Evolutionary conservation across 106 monocot genomes (phyloP), one percentile per base, ranked within the genome.

Genomic region (Dioscorea zingiberensis): DNA sequence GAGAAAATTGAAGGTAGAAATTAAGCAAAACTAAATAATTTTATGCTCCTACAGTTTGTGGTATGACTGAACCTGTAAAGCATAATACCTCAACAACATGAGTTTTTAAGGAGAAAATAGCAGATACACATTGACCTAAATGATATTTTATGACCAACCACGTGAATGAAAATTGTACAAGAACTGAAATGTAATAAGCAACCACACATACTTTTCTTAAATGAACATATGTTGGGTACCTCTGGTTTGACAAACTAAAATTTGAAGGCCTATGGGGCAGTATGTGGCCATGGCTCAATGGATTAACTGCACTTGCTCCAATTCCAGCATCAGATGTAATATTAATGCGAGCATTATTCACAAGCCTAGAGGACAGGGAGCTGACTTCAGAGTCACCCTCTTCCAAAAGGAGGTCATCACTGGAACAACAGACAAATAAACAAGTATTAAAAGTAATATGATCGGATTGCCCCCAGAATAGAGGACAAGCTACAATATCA

Each of bases 381-480:
- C 54, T 69, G 7, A 71, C 64, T 47, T 85, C 85, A 22, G 77
- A 67, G 71, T 75, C 76, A 55, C 83, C 88, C 58, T 97, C 91
- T 83, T 97, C 84, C 78, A 97, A 54, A 74, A 94, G 94, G 48
- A 72, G 85, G 56, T 91, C 94, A 78, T 95, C 94, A 76, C 94
- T 95, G 73, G 58, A 66, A 47, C 16, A 69, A 63, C 58, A 68
- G 16, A 64, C 32, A 38, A 28, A 11, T 21, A 48, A 66, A 53
- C 21, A 14, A 29, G 25, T 27, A 62, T 54, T 21, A 54, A 49
- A 27, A 54, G 22, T 16, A 44, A 19, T 48, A 61, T 25, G n/a
- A n/a, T n/a, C n/a, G n/a, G n/a, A n/a, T n/a, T n/a, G n/a, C n/a
- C n/a, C n/a, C n/a, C n/a, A n/a, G n/a, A n/a, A n/a, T n/a, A n/a